Percentiles rank a stretch among this genome's conserved stretches.
These are phyloP conservation scores for Tephrocybe sp. DNA, from an alignment of 768 basidiomycete genomes.

Conservation along the genomic window DNA sequence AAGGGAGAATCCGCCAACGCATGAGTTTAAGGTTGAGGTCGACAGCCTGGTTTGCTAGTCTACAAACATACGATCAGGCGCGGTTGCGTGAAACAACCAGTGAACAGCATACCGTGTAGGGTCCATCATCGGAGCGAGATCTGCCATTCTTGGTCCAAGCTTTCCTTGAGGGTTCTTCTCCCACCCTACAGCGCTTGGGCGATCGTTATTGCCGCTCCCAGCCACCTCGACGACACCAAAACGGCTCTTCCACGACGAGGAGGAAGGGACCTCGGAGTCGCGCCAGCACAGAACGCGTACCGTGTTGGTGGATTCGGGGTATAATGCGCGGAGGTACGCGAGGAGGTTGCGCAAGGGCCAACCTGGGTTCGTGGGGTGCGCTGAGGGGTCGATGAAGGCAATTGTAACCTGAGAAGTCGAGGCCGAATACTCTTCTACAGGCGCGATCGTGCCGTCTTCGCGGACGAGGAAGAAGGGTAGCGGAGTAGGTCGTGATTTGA, in stretches of 20 bases:
- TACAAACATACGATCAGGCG: constrained; percentile 24
- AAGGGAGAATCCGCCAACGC: constrained; percentile 94
- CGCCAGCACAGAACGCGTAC: constrained; percentile 80
- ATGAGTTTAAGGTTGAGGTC: constrained; percentile 97
- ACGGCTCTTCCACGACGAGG: constrained; percentile 58
- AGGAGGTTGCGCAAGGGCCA: constrained; percentile 96
- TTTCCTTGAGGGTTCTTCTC: constrained; percentile 91
- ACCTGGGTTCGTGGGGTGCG: constrained; percentile 69
- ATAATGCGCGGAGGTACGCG: constrained; percentile 67
- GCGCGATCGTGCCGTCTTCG: constrained; percentile 41
- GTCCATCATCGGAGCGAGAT: constrained; percentile 96
- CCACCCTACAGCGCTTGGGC: constrained; percentile 86
- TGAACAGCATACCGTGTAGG: constrained; percentile 57
- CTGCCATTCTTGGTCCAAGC: constrained; percentile 82
- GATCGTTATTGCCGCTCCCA: constrained; percentile 14
- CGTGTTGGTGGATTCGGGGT: constrained; percentile 46
- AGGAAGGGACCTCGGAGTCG: constrained; percentile 51
- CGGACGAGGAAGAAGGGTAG: constrained; percentile 67
- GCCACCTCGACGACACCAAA: constrained; percentile 50
- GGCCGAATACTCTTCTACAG: constrained; percentile 52
- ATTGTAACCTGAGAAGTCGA: constrained; percentile 36
- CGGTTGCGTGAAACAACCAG: neutral
- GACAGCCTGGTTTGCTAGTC: constrained; percentile 95
- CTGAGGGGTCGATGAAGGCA: constrained; percentile 84
- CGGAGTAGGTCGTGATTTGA: constrained; percentile 34